Evolutionary conservation across 306 rosid species (phyloP), one percentile per base, ranked within the genome.

Genomic region (Adenanthera pavonina): DNA sequence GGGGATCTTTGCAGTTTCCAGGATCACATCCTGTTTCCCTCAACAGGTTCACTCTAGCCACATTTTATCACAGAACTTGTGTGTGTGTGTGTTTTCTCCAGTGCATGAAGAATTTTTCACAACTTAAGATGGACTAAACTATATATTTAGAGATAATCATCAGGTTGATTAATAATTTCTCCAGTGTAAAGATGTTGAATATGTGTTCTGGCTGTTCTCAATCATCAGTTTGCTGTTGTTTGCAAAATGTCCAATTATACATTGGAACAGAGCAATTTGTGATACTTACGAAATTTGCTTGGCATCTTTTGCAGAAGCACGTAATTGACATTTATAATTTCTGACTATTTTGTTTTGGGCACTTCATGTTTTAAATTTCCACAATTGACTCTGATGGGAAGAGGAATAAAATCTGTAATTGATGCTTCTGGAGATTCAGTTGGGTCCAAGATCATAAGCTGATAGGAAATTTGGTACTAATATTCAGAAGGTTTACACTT

Each of bases 21-120:
- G 99, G 99, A 66, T 95, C 99, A 1, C 99, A 95, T 77, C 99
- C 98, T 78, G 99, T 93, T 77, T 95, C 99, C 86, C 94, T 95
- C 40, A 92, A 90, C 92, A 92, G 97, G 99, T 93, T 80, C 36
- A 72, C 44, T 64, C 52, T 80, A 74, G 59, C 64, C 35, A 8
- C 54, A 40, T 84, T 65, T 70, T 48, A 74, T 66, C 66, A 60
- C 54, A 51, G 61, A 13, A 49, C 65, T 67, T 80, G 69, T 17
- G 30, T 25, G 30, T 25, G 30, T 25, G 30, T 25, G 30, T 25
- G 49, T 43, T 61, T 66, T 68, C 75, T 75, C 19, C 80, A 46
- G 72, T 49, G 73, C 61, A 70, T 56, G 41, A 51, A 49, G 57
- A 72, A 54, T 56, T 62, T 70, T 38, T 68, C 67, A 35, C 47